A percentile compares a stretch with the other conserved stretches of the same genome.
Conservation (phyloP, 2,329 filamentous ascomycete genomes). For the Alternaria metachromatica region DNA sequence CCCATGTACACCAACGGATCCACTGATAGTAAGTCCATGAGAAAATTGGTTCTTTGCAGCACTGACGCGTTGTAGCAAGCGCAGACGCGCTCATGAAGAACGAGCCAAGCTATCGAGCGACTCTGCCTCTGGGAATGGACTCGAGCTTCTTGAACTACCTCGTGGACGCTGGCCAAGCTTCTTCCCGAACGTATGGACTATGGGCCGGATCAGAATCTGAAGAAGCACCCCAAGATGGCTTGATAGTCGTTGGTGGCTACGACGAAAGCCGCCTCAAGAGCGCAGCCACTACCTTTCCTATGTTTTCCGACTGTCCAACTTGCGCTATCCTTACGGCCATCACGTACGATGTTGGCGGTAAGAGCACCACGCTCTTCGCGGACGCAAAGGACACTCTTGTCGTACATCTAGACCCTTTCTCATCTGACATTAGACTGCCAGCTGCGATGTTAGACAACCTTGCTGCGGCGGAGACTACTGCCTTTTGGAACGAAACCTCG, state of each 20-base stretch:
- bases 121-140: constrained; percentile 20
- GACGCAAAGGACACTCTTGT: constrained; percentile 16
- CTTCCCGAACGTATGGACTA: constrained; percentile 24
- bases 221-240: constrained; percentile 21
- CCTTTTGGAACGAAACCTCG: constrained; percentile 23
- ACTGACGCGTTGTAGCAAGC: constrained; percentile 6
- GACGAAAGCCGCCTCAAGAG: constrained; percentile 21
- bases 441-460: constrained; percentile 19
- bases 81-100: constrained; percentile 13
- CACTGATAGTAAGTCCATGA: constrained; percentile 18
- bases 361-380: constrained; percentile 20
- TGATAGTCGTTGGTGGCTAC: constrained; percentile 23
- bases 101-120: constrained; percentile 15
- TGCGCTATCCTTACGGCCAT: constrained; percentile 27
- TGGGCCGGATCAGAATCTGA: constrained; percentile 27
- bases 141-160: constrained; percentile 24
- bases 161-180: constrained; percentile 23
- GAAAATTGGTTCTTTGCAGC: neutral
- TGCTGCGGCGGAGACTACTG: constrained; percentile 19
- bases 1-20: constrained; percentile 21
- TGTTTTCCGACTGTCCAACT: constrained; percentile 26
- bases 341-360: constrained; percentile 22
- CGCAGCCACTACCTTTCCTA: constrained; percentile 22
- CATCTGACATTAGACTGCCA: constrained; percentile 17
- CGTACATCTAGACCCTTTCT: constrained; percentile 22